phyloP scores from a whole-genome alignment of 1,284 basidiomycete species.

The Ceratobasidium sp. region DNA sequence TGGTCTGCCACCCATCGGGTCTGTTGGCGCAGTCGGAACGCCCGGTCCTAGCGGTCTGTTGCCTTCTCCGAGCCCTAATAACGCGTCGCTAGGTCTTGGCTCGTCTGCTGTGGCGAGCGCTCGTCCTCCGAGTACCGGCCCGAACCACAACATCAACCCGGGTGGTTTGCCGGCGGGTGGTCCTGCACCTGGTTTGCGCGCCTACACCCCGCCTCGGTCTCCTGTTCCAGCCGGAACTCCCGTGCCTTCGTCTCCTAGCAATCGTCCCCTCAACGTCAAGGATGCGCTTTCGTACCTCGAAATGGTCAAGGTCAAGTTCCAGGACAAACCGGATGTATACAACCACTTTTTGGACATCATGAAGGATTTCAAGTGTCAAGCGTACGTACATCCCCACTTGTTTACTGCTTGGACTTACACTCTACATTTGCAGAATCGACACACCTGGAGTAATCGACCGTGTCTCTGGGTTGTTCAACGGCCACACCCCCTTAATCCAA shows the following conservation, averaged over 20 bases:
- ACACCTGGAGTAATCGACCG: conserved; percentile 98
- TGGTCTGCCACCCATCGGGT: conserved; percentile 29
- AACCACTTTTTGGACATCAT: conserved; percentile 98
- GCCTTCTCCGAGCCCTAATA: conserved; percentile 18
- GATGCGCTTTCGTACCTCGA: conserved; percentile 98
- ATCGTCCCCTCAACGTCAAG: conserved; percentile 79
- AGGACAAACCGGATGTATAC: conserved; percentile 94
- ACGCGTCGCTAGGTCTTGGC: conserved; percentile 13
- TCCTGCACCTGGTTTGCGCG: not conserved
- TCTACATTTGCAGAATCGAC: conserved; percentile 79
- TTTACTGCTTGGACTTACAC: conserved; percentile 20
- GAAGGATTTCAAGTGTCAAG: conserved; percentile 98
- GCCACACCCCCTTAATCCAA: conserved; percentile 93
- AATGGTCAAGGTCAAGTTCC: conserved; percentile 95
- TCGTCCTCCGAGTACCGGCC: not conserved
- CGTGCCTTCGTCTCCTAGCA: conserved; percentile 9
- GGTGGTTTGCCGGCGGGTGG: not conserved
- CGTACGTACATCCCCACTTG: conserved; percentile 65
- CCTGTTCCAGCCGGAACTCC: conserved; percentile 19
- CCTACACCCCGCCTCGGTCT: conserved; percentile 37
- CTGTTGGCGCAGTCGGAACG: not conserved
- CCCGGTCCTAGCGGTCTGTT: conserved; percentile 9
- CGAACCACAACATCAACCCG: conserved; percentile 23
- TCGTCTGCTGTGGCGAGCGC: conserved; percentile 5
- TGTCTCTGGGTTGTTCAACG: conserved; percentile 95